Evolutionary conservation across 179 eudicot species (phyloP).

Genomic region (Beta lomatogona): DNA sequence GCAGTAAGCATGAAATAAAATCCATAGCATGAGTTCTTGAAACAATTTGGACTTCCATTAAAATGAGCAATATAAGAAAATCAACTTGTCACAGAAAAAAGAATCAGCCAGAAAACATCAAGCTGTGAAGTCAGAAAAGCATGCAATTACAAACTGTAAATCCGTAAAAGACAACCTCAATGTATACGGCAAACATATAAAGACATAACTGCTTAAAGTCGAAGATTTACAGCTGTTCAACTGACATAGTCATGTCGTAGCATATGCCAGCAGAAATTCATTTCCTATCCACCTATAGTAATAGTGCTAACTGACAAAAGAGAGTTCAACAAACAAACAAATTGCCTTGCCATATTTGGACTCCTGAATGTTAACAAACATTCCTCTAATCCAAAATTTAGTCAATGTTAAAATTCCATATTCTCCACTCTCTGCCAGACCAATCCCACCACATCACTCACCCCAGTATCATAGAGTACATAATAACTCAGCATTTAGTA

Average conservation of each 20-base stretch:
- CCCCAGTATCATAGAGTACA: background rate
- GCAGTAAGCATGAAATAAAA: constrained; percentile 8
- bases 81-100: background rate
- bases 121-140: background rate
- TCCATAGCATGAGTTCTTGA: background rate
- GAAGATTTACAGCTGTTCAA: background rate
- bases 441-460: background rate
- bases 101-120: background rate
- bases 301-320: background rate
- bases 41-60: no score
- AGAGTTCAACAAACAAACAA: background rate
- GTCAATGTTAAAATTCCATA: background rate
- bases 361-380: background rate
- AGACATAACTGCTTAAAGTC: background rate
- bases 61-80: background rate
- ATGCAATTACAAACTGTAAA: no score
- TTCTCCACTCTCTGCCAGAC: background rate
- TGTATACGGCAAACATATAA: background rate
- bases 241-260: background rate
- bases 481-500: background rate
- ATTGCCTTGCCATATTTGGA: background rate
- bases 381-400: background rate
- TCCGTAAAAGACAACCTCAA: no score
- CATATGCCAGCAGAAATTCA: background rate
- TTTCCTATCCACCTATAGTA: background rate